Conservation (phyloP, 805 yeast genomes). For the Tetrapisispora iriomotensis region DNA sequence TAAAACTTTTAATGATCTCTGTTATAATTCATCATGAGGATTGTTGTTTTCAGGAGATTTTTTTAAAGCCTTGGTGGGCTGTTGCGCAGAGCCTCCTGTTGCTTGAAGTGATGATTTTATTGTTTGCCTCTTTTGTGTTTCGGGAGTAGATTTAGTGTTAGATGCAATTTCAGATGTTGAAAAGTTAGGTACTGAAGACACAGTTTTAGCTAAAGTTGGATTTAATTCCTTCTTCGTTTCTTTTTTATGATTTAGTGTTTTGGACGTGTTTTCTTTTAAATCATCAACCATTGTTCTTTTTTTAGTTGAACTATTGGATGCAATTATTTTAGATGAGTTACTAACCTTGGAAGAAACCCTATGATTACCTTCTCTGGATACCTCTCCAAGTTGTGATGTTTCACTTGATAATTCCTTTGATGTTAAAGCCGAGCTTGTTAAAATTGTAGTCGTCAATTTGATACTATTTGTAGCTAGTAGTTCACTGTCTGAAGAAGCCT, state of each 20-base stretch:
- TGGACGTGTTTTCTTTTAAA: background rate
- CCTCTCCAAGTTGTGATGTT: background rate
- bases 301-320: no score
- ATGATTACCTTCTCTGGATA: no score
- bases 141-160: no score
- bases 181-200: background rate
- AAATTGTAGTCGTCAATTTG: background rate
- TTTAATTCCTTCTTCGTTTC: background rate
- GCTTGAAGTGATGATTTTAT: no score
- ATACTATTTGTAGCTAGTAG: background rate
- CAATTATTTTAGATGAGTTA: no score
- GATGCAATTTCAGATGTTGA: background rate
- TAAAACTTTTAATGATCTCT: background rate
- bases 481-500: background rate
- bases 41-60: no score
- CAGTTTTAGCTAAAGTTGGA: background rate
- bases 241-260: background rate
- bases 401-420: background rate
- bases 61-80: no score
- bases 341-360: no score
- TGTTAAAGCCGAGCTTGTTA: background rate
- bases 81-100: no score
- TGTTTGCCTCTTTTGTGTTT: no score
- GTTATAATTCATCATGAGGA: conserved; percentile 1
- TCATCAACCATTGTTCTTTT: no score